Evolutionary conservation across 2,329 filamentous ascomycete genomes (phyloP).

Genomic region (Penicillium sp.): DNA sequence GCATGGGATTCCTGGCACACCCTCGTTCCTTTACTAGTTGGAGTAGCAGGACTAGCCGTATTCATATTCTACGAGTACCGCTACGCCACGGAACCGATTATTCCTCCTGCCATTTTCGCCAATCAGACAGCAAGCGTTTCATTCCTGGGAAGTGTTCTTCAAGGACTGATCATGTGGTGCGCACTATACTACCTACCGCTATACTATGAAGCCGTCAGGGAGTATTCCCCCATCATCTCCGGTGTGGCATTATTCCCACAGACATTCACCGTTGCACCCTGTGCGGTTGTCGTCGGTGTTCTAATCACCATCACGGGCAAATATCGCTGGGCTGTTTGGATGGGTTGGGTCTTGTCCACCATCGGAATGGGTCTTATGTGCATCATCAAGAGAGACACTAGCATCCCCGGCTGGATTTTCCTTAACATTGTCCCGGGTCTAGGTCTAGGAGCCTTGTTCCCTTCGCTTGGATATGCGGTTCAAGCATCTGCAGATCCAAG

Average conservation of each 20-base stretch:
- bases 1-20: conserved; percentile 66
- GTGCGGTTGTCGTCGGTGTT: conserved; percentile 56
- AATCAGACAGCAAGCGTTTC: conserved; percentile 54
- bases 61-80: conserved; percentile 62
- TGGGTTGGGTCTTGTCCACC: conserved; percentile 64
- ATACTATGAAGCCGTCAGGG: conserved; percentile 53
- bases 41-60: conserved; percentile 53
- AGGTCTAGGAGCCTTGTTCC: conserved; percentile 68
- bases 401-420: conserved; percentile 61
- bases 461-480: conserved; percentile 65
- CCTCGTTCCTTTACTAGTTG: conserved; percentile 64
- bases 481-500: conserved; percentile 63
- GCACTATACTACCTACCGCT: conserved; percentile 60
- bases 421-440: conserved; percentile 64
- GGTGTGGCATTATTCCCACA: conserved; percentile 64
- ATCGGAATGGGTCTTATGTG: conserved; percentile 59
- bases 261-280: conserved; percentile 66
- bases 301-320: conserved; percentile 58
- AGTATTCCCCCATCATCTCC: conserved; percentile 57
- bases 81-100: conserved; percentile 55
- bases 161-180: conserved; percentile 56
- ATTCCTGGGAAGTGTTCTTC: conserved; percentile 60
- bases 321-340: conserved; percentile 66
- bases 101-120: conserved; percentile 50
- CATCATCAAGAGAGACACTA: conserved; percentile 48